Evolutionary conservation across 345 rosid genomes (phyloP).

Genomic region (Lepidium sativum): DNA sequence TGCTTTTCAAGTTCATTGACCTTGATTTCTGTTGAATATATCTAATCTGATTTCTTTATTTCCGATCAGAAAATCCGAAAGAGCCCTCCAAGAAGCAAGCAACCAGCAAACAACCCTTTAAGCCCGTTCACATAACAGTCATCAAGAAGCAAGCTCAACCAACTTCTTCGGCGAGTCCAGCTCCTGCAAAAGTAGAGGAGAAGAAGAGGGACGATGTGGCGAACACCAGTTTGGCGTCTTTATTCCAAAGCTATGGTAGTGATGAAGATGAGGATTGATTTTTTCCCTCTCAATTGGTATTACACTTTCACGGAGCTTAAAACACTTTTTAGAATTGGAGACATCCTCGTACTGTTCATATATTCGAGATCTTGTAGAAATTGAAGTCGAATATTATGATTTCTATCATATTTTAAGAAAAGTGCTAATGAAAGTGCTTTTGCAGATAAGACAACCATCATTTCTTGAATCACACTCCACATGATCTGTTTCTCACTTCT

Average conservation of each 20-base stretch:
- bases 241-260: slow-evolving; percentile 57
- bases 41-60: neutral
- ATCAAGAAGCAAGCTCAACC: slow-evolving; percentile 38
- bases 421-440: neutral
- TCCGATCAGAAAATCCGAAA: slow-evolving; percentile 17
- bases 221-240: slow-evolving; percentile 36
- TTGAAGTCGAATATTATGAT: neutral
- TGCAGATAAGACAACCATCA: slow-evolving; percentile 18
- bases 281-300: neutral
- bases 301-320: neutral
- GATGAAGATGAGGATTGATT: slow-evolving; percentile 46
- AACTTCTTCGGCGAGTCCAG: slow-evolving; percentile 1
- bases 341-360: neutral
- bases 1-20: neutral
- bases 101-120: slow-evolving; percentile 25
- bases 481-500: neutral
- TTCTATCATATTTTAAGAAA: neutral
- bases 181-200: slow-evolving; percentile 28
- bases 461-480: slow-evolving; percentile 8
- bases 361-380: neutral
- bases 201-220: slow-evolving; percentile 21
- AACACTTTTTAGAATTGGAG: neutral
- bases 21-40: neutral
- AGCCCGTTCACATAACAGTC: slow-evolving; percentile 40
- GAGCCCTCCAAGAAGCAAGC: slow-evolving; percentile 20